Base-by-base conservation (phyloP, 495 filamentous ascomycete genomes). In the Annulohypoxylon nitens region DNA sequence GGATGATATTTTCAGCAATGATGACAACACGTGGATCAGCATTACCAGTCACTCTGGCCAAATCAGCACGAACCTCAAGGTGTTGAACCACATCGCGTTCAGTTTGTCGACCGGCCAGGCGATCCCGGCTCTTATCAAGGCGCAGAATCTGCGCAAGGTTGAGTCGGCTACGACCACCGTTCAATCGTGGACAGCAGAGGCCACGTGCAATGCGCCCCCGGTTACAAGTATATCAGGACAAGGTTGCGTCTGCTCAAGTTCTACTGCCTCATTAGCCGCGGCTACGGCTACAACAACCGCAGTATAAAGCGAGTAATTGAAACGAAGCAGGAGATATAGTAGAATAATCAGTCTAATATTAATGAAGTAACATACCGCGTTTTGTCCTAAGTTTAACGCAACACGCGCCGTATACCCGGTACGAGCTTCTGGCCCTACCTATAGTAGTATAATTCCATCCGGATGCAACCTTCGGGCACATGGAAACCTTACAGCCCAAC, bases 31-130 rank as follows among this genome's bases (percentile, higher is more conserved):
- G 3, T 91, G 86, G 74, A 86, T 93, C 12, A 90, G 88, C 55
- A 81, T 93, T 33, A 93, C 91, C 0, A 88, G 86, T 51, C 92
- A 94, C 78, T 90, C 87, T 0, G 90, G 90, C 11, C 88, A 91
- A 75, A 92, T 92, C 70, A 77, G 75, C 0, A 85, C 84, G 2
- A 82, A 90, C 9, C 74, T 93, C 0, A 23, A 64, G 71, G 86
- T 86, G 0, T 68, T 93, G 2, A 86, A 86, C 2, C 92, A 94
- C 76, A 84, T 86, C 16, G 25, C 63, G 8, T 94, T 93, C 70
- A 79, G 79, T 4, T 72, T 93, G 61, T 86, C 78, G 25, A 93
- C 92, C 0, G 91, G 92, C 12, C 90, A 89, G 51, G 86, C 91
- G 6, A 92, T 94, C 64, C 90, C 92, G 1, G 90, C 91, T 26